phyloP scores from a whole-genome alignment of 2,329 filamentous ascomycete genomes.

The Huntiella abstrusa region DNA sequence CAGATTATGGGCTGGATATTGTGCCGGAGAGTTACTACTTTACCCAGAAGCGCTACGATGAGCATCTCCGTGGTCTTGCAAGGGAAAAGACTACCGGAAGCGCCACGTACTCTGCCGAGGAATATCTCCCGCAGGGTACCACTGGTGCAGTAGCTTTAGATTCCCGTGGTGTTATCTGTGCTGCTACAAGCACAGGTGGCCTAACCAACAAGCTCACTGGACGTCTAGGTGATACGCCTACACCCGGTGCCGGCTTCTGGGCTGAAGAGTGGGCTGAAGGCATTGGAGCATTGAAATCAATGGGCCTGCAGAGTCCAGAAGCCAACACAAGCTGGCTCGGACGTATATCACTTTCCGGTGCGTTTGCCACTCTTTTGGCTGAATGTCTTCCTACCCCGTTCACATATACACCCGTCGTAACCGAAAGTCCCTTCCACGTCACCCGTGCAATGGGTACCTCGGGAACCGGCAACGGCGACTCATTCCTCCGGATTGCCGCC shows the following conservation, averaged over 20 bases:
- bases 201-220: slow-evolving; percentile 80
- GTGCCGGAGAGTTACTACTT: slow-evolving; percentile 59
- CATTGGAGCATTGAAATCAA: too few relatives aligned
- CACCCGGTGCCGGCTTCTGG: slow-evolving; percentile 73
- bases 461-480: slow-evolving; percentile 76
- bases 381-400: slow-evolving; percentile 40
- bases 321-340: slow-evolving; percentile 16
- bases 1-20: slow-evolving; percentile 48
- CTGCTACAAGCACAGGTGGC: slow-evolving; percentile 52
- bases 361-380: slow-evolving; percentile 30
- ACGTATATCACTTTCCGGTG: slow-evolving; percentile 21
- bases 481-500: slow-evolving; percentile 56
- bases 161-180: slow-evolving; percentile 51
- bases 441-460: slow-evolving; percentile 41
- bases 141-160: slow-evolving; percentile 71
- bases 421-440: slow-evolving; percentile 14
- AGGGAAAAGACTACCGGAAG: slow-evolving; percentile 26
- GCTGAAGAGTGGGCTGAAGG: slow-evolving; percentile 60
- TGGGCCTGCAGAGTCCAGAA: too few relatives aligned
- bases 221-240: slow-evolving; percentile 70
- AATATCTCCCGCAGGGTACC: slow-evolving; percentile 67
- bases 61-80: slow-evolving; percentile 44
- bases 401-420: slow-evolving; percentile 19
- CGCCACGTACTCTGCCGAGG: slow-evolving; percentile 37
- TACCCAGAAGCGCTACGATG: slow-evolving; percentile 60